Conservation (phyloP, 192 early-diverging fungal genomes). For the Dispira simplex region DNA sequence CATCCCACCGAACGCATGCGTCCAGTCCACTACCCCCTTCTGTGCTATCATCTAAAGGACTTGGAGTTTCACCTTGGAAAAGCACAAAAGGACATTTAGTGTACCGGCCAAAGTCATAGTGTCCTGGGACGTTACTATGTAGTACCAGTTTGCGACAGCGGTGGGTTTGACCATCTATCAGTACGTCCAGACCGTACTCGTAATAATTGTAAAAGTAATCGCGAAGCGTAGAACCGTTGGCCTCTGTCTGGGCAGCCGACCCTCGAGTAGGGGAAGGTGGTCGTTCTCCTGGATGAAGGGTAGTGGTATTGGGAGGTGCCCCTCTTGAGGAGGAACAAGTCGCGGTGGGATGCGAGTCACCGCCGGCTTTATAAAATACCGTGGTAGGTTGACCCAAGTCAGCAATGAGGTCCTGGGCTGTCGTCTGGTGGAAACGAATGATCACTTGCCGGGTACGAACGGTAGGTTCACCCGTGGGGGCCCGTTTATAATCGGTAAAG, state of each 20-base stretch:
- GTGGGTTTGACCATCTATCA: slow-evolving; percentile 50
- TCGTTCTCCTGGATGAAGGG: no score
- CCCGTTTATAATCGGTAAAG: slow-evolving; percentile 15
- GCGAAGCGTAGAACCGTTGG: slow-evolving; percentile 21
- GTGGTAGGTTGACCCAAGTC: slow-evolving; percentile 47
- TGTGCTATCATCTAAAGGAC: no score
- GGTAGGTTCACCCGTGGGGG: slow-evolving; percentile 7
- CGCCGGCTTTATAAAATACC: slow-evolving; percentile 49
- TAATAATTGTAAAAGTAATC: slow-evolving; percentile 66
- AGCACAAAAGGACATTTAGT: slow-evolving; percentile 14
- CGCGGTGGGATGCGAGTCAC: slow-evolving; percentile 19
- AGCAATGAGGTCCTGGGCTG: slow-evolving; percentile 52
- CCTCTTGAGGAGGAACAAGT: no score
- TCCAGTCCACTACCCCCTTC: no score
- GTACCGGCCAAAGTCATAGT: slow-evolving; percentile 53
- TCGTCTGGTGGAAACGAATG: slow-evolving; percentile 32
- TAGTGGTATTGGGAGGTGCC: no score
- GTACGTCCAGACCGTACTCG: slow-evolving; percentile 50
- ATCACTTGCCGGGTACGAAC: slow-evolving; percentile 13
- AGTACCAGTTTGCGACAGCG: slow-evolving; percentile 53
- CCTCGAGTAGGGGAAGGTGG: slow-evolving; percentile 6
- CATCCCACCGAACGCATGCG: slow-evolving; percentile 8
- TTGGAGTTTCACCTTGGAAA: no score
- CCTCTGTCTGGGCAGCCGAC: background rate
- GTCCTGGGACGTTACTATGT: slow-evolving; percentile 53